Evolutionary conservation across 192 early-diverging fungal genomes (phyloP), one percentile per base, ranked within the genome.

Genomic region (Diversispora epigaea): DNA sequence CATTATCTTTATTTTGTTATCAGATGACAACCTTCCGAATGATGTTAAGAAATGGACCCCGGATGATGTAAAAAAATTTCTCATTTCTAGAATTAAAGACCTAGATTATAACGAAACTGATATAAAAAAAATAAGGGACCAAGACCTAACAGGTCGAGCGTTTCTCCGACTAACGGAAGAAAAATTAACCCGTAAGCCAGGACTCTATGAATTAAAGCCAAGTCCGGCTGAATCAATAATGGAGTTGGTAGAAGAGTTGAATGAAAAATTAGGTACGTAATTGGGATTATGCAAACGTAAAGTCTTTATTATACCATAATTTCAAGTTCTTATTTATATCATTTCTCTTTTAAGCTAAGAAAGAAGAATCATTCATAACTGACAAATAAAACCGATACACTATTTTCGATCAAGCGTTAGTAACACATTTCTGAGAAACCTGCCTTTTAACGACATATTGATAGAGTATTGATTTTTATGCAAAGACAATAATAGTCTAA

Each of bases 241-340:
- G 56, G 56, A 58, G 56, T 58, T 58, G 56, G n/a, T 58, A 22
- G 56, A 58, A 19, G 4, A 58, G 21, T 21, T 58, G 7, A 58
- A 58, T 22, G 21, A 58, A 58, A 58, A 58, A 58, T 58, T 58
- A 58, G 56, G 56, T 22, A 58, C n/a, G 56, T 58, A 58, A 5
- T 21, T 58, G n/a, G 21, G 46, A 47, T 47, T 47, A 8, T 47
- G 46, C 46, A 47, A 47, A 47, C 46, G 11, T 47, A 47, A 47
- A 47, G 46, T 47, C 11, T 58, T 21, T 22, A 58, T 58, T 58
- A 58, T 58, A 58, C 56, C 21, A 21, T 58, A 22, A 58, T 22
- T 58, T 58, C 56, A 58, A 58, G 56, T 58, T 58, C 56, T 58
- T 58, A 58, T 58, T 58, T 7, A 58, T 58, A 58, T 58, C 56